These are phyloP conservation scores for Scheffersomyces amazonensis DNA, from an alignment of 805 yeast species.

Conservation along the genomic window DNA sequence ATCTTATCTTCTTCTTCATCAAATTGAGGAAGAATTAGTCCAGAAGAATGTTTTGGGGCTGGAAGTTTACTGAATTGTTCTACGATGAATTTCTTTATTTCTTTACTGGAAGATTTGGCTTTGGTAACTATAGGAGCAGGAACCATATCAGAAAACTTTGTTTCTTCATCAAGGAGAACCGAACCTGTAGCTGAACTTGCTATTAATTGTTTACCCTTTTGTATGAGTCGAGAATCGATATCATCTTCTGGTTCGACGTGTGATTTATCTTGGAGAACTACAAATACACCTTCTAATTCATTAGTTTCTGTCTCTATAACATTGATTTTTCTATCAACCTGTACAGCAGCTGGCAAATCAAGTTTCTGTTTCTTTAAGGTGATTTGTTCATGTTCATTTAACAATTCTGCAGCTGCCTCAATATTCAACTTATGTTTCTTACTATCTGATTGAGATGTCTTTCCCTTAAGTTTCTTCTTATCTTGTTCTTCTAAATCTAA, in stretches of 20 bases:
- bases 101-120: neutral
- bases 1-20: slow-evolving; percentile 17
- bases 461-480: slow-evolving; percentile 25
- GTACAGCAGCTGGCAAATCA: slow-evolving; percentile 22
- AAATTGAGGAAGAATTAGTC: slow-evolving; percentile 29
- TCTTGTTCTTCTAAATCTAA: slow-evolving; percentile 35
- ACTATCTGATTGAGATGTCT: slow-evolving; percentile 13
- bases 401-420: slow-evolving; percentile 21
- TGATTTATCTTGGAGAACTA: slow-evolving; percentile 8
- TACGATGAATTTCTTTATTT: neutral
- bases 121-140: neutral
- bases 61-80: slow-evolving; percentile 27
- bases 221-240: slow-evolving; percentile 30
- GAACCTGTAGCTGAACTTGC: neutral
- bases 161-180: neutral
- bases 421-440: slow-evolving; percentile 15
- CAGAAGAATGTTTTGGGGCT: slow-evolving; percentile 35
- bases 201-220: slow-evolving; percentile 3
- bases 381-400: slow-evolving; percentile 16
- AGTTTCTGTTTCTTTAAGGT: slow-evolving; percentile 23
- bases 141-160: neutral
- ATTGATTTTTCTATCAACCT: slow-evolving; percentile 6
- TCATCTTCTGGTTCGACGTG: slow-evolving; percentile 6
- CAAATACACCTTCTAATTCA: slow-evolving; percentile 11
- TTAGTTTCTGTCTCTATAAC: slow-evolving; percentile 10